phyloP scores from a whole-genome alignment of 441 rosid genomes.

The Hura crepitans region DNA sequence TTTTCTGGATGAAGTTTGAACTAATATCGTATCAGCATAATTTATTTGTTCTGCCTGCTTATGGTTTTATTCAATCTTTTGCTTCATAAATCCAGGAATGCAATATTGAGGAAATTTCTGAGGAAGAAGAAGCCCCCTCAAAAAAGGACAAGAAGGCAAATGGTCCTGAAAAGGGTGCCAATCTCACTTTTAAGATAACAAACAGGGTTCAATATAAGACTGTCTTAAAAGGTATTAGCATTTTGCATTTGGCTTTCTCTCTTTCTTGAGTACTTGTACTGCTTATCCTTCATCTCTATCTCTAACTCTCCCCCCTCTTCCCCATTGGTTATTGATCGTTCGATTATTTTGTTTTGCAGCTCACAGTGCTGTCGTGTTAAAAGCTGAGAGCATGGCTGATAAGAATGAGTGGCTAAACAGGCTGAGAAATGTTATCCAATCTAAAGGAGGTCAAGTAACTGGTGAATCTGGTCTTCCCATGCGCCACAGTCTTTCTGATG shows the following conservation, averaged over 20 bases:
- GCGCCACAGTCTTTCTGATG: slow-evolving; percentile 96
- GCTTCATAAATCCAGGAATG: slow-evolving; percentile 63
- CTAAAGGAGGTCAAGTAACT: slow-evolving; percentile 62
- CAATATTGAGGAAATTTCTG: slow-evolving; percentile 66
- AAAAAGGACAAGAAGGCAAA: slow-evolving; percentile 90
- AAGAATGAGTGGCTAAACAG: slow-evolving; percentile 85
- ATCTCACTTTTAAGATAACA: slow-evolving; percentile 76
- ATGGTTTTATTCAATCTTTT: slow-evolving; percentile 25
- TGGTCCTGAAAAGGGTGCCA: slow-evolving; percentile 65
- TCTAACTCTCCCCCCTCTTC: neutral
- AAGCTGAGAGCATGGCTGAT: slow-evolving; percentile 85
- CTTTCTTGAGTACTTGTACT: neutral
- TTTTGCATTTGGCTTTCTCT: slow-evolving; percentile 8
- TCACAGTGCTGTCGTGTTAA: slow-evolving; percentile 69
- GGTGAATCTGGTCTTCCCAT: slow-evolving; percentile 52
- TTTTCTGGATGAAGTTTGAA: neutral
- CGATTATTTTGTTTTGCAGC: slow-evolving; percentile 51
- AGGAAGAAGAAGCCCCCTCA: slow-evolving; percentile 65
- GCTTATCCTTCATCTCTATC: neutral
- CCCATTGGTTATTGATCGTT: slow-evolving; percentile 8
- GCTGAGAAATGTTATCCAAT: slow-evolving; percentile 60
- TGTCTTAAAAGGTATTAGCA: slow-evolving; percentile 70
- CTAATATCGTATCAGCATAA: neutral
- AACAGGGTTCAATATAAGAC: slow-evolving; percentile 91
- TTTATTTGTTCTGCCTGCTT: neutral